Percentiles rank a stretch among this genome's conserved stretches.
Conservation (phyloP, 192 early-diverging fungal genomes). For the Neocallimastix lanati region DNA sequence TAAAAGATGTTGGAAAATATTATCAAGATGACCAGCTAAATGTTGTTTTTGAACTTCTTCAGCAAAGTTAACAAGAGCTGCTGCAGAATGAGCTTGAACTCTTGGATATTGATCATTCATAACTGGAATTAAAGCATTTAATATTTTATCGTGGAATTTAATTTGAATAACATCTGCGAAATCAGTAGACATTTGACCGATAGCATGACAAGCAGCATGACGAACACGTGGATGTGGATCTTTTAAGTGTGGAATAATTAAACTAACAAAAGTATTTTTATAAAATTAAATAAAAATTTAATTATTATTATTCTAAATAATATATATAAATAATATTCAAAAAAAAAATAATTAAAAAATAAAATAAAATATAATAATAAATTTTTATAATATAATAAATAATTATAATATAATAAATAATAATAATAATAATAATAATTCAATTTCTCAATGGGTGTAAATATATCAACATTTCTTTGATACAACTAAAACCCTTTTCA, state of each 20-base stretch:
- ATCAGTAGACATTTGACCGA: conserved; percentile 96
- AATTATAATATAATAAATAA: too few relatives aligned
- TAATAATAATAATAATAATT: too few relatives aligned
- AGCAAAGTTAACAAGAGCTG: conserved; percentile 94
- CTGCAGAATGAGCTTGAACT: conserved; percentile 88
- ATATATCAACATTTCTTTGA: not conserved
- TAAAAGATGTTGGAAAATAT: conserved; percentile 71
- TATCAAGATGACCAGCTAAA: conserved; percentile 75
- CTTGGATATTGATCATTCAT: conserved; percentile 74
- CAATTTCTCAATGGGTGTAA: not conserved
- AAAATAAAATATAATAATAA: too few relatives aligned
- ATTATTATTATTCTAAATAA: too few relatives aligned
- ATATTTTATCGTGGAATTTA: conserved; percentile 48
- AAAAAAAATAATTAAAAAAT: too few relatives aligned
- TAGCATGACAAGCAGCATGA: conserved; percentile 85
- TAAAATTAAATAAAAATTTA: too few relatives aligned
- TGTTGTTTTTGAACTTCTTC: conserved; percentile 68
- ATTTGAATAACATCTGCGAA: conserved; percentile 61
- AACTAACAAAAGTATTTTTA: too few relatives aligned
- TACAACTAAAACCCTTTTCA: too few relatives aligned
- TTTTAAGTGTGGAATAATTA: conserved; percentile 60
- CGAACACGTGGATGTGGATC: conserved; percentile 91
- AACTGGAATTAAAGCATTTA: conserved; percentile 62
- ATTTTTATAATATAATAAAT: too few relatives aligned
- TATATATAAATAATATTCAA: too few relatives aligned